Evolutionary conservation across 352 stramenopile genomes (phyloP).

Genomic region (Halophytophthora batemanensis): DNA sequence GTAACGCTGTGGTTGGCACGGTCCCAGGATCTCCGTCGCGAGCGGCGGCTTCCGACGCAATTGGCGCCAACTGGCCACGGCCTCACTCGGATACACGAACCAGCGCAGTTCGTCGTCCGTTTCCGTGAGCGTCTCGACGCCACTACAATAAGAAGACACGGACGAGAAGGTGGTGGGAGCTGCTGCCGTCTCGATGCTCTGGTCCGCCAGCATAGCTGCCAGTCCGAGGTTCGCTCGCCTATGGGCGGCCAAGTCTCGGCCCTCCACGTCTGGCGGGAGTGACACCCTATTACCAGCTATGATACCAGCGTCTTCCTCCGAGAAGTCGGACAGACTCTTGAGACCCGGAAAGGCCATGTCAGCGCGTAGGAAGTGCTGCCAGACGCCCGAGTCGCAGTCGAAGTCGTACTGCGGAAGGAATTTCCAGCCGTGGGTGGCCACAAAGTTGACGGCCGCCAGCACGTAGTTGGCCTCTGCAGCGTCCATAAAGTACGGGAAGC

Average conservation of each 20-base stretch:
- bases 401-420: constrained; percentile 94
- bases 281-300: no score
- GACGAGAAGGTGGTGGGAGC: constrained; percentile 5
- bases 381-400: constrained; percentile 94
- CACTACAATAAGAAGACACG: no score
- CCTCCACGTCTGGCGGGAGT: constrained; percentile 1
- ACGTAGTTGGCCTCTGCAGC: constrained; percentile 92
- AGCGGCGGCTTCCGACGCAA: constrained; percentile 19
- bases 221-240: constrained; percentile 18
- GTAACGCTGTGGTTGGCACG: constrained; percentile 32
- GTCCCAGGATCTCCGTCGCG: constrained; percentile 20
- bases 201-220: constrained; percentile 14
- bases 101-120: constrained; percentile 32
- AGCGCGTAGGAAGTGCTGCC: constrained; percentile 47
- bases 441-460: constrained; percentile 89
- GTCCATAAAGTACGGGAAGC: constrained; percentile 86
- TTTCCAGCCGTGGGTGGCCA: constrained; percentile 90
- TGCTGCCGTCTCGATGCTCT: constrained; percentile 16
- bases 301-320: constrained; percentile 9
- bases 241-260: constrained; percentile 14
- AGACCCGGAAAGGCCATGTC: constrained; percentile 16
- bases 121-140: constrained; percentile 17
- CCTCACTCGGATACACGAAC: constrained; percentile 38
- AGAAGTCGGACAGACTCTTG: constrained; percentile 18
- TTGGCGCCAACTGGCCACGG: constrained; percentile 20